Conservation (phyloP, 1,139 yeast genomes). For the Lodderomyces pseudojiufengensis region DNA sequence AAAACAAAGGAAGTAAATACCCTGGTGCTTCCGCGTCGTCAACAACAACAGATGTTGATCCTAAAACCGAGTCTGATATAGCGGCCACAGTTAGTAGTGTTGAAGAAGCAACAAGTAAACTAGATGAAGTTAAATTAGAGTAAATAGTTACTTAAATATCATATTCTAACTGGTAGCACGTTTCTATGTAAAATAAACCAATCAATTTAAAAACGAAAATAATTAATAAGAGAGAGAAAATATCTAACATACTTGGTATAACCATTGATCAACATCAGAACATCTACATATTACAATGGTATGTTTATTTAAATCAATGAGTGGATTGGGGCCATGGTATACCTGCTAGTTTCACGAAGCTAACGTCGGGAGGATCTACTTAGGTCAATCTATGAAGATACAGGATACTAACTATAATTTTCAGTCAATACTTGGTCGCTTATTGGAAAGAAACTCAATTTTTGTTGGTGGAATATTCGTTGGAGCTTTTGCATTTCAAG, state of each 20-base stretch:
- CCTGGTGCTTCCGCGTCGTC: constrained; percentile 52
- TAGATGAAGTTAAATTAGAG: constrained; percentile 6
- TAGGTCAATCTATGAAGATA: no score
- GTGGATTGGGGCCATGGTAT: no score
- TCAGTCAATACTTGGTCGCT: constrained; percentile 31
- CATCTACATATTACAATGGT: no score
- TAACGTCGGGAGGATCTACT: no score
- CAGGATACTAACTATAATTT: constrained; percentile 13
- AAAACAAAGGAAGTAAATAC: constrained; percentile 81
- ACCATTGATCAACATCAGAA: constrained; percentile 1
- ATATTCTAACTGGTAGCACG: constrained; percentile 1
- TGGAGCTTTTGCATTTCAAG: constrained; percentile 89
- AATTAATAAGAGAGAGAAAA: constrained; percentile 6
- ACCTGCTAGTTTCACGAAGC: no score
- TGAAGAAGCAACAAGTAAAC: constrained; percentile 9
- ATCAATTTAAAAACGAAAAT: constrained; percentile 13
- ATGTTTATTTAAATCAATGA: background rate
- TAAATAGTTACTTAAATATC: constrained; percentile 1
- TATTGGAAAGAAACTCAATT: constrained; percentile 91
- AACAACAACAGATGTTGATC: constrained; percentile 13
- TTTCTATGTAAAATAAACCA: constrained; percentile 13
- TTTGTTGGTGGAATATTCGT: constrained; percentile 83
- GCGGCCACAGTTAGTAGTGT: constrained; percentile 7
- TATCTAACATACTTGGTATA: background rate
- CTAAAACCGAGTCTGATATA: constrained; percentile 7